These are phyloP conservation scores for Neofusicoccum parvum DNA, from an alignment of 2,329 filamentous ascomycete species.

Conservation along the genomic window DNA sequence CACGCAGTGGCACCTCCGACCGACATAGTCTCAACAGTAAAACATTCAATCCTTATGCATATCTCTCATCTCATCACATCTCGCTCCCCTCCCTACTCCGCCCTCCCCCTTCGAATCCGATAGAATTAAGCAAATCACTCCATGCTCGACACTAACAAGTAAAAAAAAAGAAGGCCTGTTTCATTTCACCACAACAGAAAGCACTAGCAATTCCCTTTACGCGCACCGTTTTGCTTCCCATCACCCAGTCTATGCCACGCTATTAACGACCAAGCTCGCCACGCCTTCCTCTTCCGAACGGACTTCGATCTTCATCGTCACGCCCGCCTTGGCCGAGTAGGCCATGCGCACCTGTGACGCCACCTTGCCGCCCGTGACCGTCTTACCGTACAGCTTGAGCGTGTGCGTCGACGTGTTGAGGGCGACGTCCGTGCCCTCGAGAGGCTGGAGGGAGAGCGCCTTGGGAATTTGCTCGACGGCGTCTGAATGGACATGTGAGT, in stretches of 20 bases:
- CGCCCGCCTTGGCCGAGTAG: slow-evolving; percentile 86
- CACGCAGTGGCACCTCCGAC: too few species aligned
- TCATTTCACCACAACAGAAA: background rate
- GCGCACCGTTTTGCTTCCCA: background rate
- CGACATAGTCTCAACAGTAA: background rate
- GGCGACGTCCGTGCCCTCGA: slow-evolving; percentile 91
- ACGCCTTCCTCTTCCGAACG: slow-evolving; percentile 92
- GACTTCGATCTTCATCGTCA: slow-evolving; percentile 93
- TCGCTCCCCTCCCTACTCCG: background rate
- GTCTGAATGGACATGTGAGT: slow-evolving; percentile 55
- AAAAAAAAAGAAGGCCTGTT: too few species aligned
- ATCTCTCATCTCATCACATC: background rate
- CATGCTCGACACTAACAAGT: background rate
- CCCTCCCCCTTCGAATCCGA: background rate
- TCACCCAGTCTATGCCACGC: slow-evolving; percentile 64
- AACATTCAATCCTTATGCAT: background rate
- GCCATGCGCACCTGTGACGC: slow-evolving; percentile 90
- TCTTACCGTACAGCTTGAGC: slow-evolving; percentile 95
- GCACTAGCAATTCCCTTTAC: background rate
- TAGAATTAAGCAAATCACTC: background rate
- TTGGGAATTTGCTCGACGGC: slow-evolving; percentile 89
- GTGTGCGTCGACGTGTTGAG: slow-evolving; percentile 89
- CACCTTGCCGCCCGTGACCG: slow-evolving; percentile 84
- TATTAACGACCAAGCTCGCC: slow-evolving; percentile 79
- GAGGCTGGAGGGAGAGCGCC: slow-evolving; percentile 83